Conservation (phyloP, 176 grass and related monocot genomes). For the Avena eriantha region DNA sequence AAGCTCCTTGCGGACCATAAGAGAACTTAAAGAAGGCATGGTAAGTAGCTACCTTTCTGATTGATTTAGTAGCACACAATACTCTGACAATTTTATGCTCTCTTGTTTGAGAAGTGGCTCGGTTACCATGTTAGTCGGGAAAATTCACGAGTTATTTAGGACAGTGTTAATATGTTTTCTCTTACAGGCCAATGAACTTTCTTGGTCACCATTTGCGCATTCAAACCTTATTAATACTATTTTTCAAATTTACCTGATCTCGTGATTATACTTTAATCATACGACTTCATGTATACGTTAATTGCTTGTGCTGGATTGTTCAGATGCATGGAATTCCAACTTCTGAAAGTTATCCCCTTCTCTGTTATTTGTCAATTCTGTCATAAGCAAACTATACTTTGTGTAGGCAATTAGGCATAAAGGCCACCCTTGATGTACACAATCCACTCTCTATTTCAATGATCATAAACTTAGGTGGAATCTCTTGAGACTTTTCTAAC, state of each 20-base stretch:
- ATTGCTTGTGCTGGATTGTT: not conserved
- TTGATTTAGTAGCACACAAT: conserved; percentile 15
- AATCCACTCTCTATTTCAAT: not conserved
- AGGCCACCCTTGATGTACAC: not conserved
- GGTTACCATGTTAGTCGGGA: not conserved
- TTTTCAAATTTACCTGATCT: conserved; percentile 17
- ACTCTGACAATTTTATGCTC: conserved; percentile 1
- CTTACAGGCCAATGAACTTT: not conserved
- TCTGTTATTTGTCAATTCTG: conserved; percentile 13
- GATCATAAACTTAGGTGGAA: conserved; percentile 28
- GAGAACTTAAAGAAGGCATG: conserved; percentile 89
- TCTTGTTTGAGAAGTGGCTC: not conserved
- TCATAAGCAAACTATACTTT: conserved; percentile 31
- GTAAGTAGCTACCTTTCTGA: conserved; percentile 57
- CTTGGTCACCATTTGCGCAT: not conserved
- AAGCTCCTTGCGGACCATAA: conserved; percentile 72
- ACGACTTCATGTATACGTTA: not conserved
- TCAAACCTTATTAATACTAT: not conserved
- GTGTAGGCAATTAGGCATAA: conserved; percentile 22
- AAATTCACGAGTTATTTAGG: not conserved
- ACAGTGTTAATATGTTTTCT: conserved; percentile 4
- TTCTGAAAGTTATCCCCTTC: conserved; percentile 7
- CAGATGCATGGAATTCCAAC: conserved; percentile 19
- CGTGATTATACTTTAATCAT: not conserved
- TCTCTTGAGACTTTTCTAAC: conserved; percentile 15